Evolutionary conservation across 495 filamentous ascomycete species (phyloP).

Genomic region (Penicillium manginii): DNA sequence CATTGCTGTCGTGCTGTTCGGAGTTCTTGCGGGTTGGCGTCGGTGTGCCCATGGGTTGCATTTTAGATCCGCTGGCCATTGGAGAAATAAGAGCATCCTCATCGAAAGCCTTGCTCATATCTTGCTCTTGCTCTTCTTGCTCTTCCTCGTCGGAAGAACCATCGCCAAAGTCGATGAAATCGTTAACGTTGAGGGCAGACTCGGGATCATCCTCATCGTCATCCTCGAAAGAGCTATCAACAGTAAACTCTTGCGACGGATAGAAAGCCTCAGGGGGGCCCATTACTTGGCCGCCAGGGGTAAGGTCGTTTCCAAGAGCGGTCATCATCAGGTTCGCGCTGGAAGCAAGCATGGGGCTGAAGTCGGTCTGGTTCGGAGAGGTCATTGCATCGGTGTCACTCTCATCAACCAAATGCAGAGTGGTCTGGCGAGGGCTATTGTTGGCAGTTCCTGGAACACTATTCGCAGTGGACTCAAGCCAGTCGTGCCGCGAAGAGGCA

Average conservation of each 20-base stretch:
- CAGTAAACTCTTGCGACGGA: constrained; percentile 62
- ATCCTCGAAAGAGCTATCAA: constrained; percentile 56
- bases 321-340: constrained; percentile 79
- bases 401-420: constrained; percentile 54
- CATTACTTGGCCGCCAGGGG: constrained; percentile 67
- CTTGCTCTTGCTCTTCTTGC: constrained; percentile 14
- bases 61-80: constrained; percentile 36
- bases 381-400: constrained; percentile 55
- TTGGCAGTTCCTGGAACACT: constrained; percentile 56
- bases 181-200: constrained; percentile 64
- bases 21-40: constrained; percentile 54
- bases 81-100: constrained; percentile 43
- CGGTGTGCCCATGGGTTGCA: constrained; percentile 42
- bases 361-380: constrained; percentile 49
- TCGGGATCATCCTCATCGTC: constrained; percentile 70
- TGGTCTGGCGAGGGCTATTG: constrained; percentile 56
- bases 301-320: constrained; percentile 59
- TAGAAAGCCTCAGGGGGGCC: constrained; percentile 80
- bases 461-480: constrained; percentile 51
- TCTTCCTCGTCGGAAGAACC: constrained; percentile 57
- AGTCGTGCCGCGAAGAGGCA: constrained; percentile 52
- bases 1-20: constrained; percentile 54
- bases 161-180: constrained; percentile 71
- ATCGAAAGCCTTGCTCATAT: constrained; percentile 41
- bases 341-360: constrained; percentile 66